These are phyloP conservation scores for Mixia osmundae DNA, from an alignment of 1,284 basidiomycete genomes.

Conservation along the genomic window DNA sequence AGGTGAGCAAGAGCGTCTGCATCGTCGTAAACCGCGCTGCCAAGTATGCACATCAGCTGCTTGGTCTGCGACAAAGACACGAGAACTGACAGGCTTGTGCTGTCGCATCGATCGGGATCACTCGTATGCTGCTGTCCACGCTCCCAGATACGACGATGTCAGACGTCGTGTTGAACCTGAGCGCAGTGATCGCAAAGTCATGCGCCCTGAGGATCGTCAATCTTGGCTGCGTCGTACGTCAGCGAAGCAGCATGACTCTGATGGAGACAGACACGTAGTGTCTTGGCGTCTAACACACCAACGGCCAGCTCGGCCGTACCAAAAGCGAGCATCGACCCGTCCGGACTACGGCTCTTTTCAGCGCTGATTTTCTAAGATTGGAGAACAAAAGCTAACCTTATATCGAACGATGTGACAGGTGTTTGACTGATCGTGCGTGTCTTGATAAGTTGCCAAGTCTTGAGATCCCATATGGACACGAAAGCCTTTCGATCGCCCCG, in stretches of 20 bases:
- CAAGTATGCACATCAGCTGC: background rate
- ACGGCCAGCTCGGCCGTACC: slow-evolving; percentile 72
- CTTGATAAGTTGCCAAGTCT: slow-evolving; percentile 23
- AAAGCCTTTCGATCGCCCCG: slow-evolving; percentile 13
- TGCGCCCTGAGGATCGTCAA: slow-evolving; percentile 77
- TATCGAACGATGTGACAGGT: slow-evolving; percentile 60
- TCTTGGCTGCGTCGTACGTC: slow-evolving; percentile 36
- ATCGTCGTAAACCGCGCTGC: slow-evolving; percentile 2
- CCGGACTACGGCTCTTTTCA: no score
- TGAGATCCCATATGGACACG: slow-evolving; percentile 17
- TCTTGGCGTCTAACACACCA: slow-evolving; percentile 57
- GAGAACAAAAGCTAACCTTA: no score
- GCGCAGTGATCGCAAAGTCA: slow-evolving; percentile 74
- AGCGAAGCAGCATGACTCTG: no score
- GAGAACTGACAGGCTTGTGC: slow-evolving; percentile 2
- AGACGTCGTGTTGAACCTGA: slow-evolving; percentile 64
- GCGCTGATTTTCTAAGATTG: no score
- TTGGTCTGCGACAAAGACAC: background rate
- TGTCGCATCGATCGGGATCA: slow-evolving; percentile 27
- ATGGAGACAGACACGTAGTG: slow-evolving; percentile 38
- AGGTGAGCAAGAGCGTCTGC: slow-evolving; percentile 1
- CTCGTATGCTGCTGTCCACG: slow-evolving; percentile 67
- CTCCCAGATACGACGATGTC: slow-evolving; percentile 71
- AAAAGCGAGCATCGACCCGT: slow-evolving; percentile 60
- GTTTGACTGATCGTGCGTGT: slow-evolving; percentile 37